Conservation (phyloP, 257 asterid species). For the Solanum corneliomulleri region DNA sequence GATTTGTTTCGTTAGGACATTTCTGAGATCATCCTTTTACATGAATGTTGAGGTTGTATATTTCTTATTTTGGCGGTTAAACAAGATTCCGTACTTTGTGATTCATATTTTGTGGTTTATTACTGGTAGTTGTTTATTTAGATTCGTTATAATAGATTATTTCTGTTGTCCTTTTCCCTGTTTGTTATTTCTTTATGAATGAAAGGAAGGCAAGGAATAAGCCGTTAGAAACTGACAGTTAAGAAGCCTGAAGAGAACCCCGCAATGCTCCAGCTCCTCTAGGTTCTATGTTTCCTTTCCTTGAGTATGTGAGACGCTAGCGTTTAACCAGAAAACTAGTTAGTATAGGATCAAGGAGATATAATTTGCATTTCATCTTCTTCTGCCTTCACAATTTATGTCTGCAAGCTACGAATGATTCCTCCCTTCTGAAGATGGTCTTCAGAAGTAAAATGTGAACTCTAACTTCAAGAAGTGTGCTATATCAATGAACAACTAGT, state of each 20-base stretch:
- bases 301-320: neutral
- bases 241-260: neutral
- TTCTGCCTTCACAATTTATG: neutral
- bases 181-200: neutral
- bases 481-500: neutral
- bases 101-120: neutral
- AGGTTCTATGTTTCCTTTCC: neutral
- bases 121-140: neutral
- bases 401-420: neutral
- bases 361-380: neutral
- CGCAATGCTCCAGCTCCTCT: neutral
- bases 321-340: neutral
- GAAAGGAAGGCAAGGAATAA: neutral
- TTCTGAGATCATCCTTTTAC: neutral
- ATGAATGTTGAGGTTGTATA: neutral
- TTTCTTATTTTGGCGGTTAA: neutral
- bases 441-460: neutral
- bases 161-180: neutral
- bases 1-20: neutral
- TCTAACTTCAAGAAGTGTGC: neutral
- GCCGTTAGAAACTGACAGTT: neutral
- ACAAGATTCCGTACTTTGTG: neutral
- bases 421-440: neutral
- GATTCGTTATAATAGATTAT: neutral
- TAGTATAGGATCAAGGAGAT: neutral